phyloP scores from a whole-genome alignment of 1,284 basidiomycete genomes.

The Ustilago trichophora region DNA sequence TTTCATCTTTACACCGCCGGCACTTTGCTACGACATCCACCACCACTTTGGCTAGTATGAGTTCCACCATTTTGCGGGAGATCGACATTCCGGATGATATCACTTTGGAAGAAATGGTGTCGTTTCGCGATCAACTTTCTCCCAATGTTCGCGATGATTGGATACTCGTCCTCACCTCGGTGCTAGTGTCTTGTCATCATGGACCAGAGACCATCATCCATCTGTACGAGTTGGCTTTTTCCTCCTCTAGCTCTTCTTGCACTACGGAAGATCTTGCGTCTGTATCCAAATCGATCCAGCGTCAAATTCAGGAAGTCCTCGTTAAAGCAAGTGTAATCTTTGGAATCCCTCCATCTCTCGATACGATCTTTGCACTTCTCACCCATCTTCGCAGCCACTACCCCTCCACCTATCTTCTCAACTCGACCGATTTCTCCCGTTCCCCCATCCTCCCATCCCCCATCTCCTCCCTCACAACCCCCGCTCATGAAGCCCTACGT shows the following conservation, averaged over 20 bases:
- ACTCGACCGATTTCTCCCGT: not conserved
- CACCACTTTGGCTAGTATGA: too few species aligned
- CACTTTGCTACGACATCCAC: too few species aligned
- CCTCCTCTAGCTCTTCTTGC: not conserved
- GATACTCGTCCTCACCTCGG: constrained; percentile 11
- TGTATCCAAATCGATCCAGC: constrained; percentile 5
- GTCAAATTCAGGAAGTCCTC: constrained; percentile 17
- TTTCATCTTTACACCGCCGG: too few species aligned
- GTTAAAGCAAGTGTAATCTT: constrained; percentile 25
- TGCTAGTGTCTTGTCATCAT: constrained; percentile 9
- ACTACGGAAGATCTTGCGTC: not conserved
- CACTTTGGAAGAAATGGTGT: constrained; percentile 1
- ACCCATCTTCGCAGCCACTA: not conserved
- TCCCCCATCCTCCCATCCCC: not conserved
- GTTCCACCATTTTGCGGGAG: too few species aligned
- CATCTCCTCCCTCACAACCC: constrained; percentile 1
- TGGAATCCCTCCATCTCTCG: constrained; percentile 26
- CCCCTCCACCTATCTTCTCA: not conserved
- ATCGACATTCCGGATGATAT: too few species aligned
- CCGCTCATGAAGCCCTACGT: not conserved
- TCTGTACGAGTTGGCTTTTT: constrained; percentile 15
- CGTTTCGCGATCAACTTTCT: constrained; percentile 4
- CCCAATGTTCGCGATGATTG: constrained; percentile 5
- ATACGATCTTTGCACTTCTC: constrained; percentile 24
- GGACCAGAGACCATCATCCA: constrained; percentile 12